Conservation (phyloP, 192 early-diverging fungal genomes). For the Backusella parvicylindrica region DNA sequence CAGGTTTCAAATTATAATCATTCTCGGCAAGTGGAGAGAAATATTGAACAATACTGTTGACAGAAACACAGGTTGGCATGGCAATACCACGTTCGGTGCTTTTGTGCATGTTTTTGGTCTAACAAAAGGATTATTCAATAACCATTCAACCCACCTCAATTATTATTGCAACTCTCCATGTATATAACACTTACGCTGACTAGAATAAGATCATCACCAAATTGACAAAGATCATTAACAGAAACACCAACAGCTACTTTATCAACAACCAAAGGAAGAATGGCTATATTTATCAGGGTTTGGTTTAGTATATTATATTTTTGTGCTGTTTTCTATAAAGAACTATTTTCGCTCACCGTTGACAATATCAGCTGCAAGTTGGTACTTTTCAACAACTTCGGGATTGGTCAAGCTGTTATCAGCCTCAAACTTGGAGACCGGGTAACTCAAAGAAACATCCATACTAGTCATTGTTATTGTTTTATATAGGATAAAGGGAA, state of each 20-base stretch:
- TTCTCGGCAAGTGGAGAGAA: conserved; percentile 66
- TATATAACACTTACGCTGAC: conserved; percentile 41
- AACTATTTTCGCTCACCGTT: conserved; percentile 48
- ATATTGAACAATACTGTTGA: conserved; percentile 79
- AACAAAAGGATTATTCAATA: neutral
- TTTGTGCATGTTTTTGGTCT: conserved; percentile 60
- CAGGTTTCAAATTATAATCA: conserved; percentile 59
- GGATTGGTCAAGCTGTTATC: conserved; percentile 68
- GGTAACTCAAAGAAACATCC: conserved; percentile 33
- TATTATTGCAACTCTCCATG: too few species aligned
- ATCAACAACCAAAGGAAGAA: conserved; percentile 50
- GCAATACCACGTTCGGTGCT: conserved; percentile 74
- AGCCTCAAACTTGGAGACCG: conserved; percentile 44
- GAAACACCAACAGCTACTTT: conserved; percentile 59
- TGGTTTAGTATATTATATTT: neutral
- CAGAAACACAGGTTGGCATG: conserved; percentile 79
- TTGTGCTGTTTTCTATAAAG: neutral
- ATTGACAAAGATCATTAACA: conserved; percentile 62
- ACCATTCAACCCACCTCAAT: neutral
- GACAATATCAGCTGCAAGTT: conserved; percentile 69
- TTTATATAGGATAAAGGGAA: neutral
- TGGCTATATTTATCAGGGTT: conserved; percentile 34
- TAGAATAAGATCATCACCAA: conserved; percentile 60
- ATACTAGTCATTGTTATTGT: conserved; percentile 21
- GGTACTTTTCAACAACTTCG: conserved; percentile 70